A percentile compares a stretch with the other conserved stretches of the same genome.
phyloP scores from a whole-genome alignment of 352 stramenopile species.

The Pythium coloratum region DNA sequence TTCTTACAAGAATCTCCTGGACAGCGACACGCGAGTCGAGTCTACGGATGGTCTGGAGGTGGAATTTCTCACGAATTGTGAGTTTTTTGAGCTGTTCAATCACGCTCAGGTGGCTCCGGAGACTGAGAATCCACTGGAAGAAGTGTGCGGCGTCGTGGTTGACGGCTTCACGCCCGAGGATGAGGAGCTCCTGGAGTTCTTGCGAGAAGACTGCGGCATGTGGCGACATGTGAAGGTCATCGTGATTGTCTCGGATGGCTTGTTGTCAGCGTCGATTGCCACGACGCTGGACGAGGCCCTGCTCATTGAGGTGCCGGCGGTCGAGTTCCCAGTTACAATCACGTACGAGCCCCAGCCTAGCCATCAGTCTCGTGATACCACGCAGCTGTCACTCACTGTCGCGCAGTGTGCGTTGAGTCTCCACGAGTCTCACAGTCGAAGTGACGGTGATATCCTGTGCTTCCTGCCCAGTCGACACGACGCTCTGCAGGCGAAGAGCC shows the following conservation, averaged over 20 bases:
- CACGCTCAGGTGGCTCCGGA: neutral
- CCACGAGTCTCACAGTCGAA: slow-evolving; percentile 2
- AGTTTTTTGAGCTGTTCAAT: neutral
- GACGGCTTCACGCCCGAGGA: neutral
- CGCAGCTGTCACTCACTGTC: neutral
- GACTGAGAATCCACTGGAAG: neutral
- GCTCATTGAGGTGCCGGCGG: neutral
- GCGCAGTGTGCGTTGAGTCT: neutral
- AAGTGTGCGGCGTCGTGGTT: neutral
- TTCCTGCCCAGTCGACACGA: neutral
- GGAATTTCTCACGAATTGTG: neutral
- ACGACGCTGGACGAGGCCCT: neutral
- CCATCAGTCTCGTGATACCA: neutral
- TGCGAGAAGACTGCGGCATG: neutral
- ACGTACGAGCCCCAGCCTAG: neutral
- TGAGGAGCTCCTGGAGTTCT: neutral
- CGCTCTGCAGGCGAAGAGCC: neutral
- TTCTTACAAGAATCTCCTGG: neutral
- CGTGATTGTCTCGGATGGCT: neutral
- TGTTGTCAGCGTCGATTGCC: neutral
- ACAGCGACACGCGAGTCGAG: neutral
- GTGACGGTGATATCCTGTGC: slow-evolving; percentile 1
- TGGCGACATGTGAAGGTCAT: neutral
- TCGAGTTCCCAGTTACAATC: neutral
- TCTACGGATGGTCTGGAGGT: neutral